Conservation (phyloP, 805 yeast genomes). For the Candida montana region DNA sequence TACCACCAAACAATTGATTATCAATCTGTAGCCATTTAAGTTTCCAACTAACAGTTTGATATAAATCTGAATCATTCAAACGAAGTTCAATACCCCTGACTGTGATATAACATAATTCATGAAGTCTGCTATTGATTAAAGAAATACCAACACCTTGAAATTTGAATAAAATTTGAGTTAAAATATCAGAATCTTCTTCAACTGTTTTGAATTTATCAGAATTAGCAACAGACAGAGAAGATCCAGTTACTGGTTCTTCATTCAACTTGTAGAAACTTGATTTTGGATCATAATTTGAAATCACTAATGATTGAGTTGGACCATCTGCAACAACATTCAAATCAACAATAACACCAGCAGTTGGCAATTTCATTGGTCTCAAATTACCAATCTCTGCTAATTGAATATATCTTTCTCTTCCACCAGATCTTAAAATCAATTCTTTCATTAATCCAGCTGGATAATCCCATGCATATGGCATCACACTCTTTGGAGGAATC, state of each 20-base stretch:
- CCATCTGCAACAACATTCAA: slow-evolving; percentile 95
- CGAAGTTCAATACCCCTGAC: slow-evolving; percentile 74
- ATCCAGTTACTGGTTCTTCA: slow-evolving; percentile 22
- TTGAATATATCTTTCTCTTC: slow-evolving; percentile 72
- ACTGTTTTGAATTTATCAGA: slow-evolving; percentile 49
- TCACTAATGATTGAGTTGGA: slow-evolving; percentile 81
- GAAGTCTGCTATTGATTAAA: slow-evolving; percentile 59
- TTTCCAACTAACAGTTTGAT: slow-evolving; percentile 74
- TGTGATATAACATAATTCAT: slow-evolving; percentile 82
- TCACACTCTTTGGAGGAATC: slow-evolving; percentile 84
- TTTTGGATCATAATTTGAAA: slow-evolving; percentile 75
- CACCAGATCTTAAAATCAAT: slow-evolving; percentile 63
- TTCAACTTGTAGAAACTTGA: slow-evolving; percentile 63
- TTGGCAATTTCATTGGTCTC: slow-evolving; percentile 76
- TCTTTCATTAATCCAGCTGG: slow-evolving; percentile 89
- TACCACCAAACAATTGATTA: slow-evolving; percentile 83
- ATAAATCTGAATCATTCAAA: slow-evolving; percentile 78
- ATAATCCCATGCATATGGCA: slow-evolving; percentile 98
- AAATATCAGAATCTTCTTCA: slow-evolving; percentile 31
- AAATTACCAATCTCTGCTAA: slow-evolving; percentile 90
- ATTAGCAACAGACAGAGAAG: slow-evolving; percentile 29
- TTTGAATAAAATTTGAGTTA: slow-evolving; percentile 44
- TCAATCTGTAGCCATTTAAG: slow-evolving; percentile 94
- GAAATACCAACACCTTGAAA: slow-evolving; percentile 89
- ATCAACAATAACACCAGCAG: slow-evolving; percentile 56